A percentile compares a stretch with the other conserved stretches of the same genome.
Conservation (phyloP, 495 filamentous ascomycete genomes). For the Echria macrotheca region DNA sequence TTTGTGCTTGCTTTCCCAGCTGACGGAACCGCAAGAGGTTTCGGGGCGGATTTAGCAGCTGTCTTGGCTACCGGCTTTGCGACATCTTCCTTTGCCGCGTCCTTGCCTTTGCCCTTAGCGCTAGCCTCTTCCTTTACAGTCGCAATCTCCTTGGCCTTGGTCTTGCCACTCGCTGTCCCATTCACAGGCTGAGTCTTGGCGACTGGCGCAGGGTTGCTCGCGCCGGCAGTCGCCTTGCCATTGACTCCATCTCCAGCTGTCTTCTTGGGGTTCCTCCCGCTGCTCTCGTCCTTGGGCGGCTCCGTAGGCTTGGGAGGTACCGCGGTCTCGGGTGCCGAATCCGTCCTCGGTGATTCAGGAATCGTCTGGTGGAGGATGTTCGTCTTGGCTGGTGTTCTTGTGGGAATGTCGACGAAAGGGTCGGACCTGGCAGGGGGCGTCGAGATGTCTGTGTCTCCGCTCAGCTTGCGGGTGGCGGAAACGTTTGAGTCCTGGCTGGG, state of each 20-base stretch:
- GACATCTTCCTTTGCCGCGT: slow-evolving; percentile 20
- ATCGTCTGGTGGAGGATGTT: slow-evolving; percentile 31
- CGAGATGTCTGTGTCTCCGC: slow-evolving; percentile 32
- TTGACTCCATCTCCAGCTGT: no score
- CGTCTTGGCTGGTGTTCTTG: slow-evolving; percentile 25
- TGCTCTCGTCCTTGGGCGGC: slow-evolving; percentile 9
- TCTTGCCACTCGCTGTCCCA: not conserved
- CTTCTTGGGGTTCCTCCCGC: no score
- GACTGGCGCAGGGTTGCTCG: no score
- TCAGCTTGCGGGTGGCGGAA: slow-evolving; percentile 31
- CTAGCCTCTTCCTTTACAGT: slow-evolving; percentile 7
- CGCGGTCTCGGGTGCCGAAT: no score
- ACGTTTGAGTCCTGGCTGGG: slow-evolving; percentile 37
- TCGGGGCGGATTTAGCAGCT: slow-evolving; percentile 24
- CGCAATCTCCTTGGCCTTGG: not conserved
- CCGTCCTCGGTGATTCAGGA: slow-evolving; percentile 28
- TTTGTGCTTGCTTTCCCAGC: slow-evolving; percentile 32
- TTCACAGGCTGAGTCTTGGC: no score
- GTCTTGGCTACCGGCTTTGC: slow-evolving; percentile 35
- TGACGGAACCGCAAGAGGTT: slow-evolving; percentile 25
- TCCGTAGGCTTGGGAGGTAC: slow-evolving; percentile 6
- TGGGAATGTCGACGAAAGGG: slow-evolving; percentile 24
- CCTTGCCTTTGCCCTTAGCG: slow-evolving; percentile 17
- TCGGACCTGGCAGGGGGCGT: slow-evolving; percentile 20
- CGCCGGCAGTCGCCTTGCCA: no score